Conservation (phyloP, 345 rosid species). For the Melastoma malabathricum region DNA sequence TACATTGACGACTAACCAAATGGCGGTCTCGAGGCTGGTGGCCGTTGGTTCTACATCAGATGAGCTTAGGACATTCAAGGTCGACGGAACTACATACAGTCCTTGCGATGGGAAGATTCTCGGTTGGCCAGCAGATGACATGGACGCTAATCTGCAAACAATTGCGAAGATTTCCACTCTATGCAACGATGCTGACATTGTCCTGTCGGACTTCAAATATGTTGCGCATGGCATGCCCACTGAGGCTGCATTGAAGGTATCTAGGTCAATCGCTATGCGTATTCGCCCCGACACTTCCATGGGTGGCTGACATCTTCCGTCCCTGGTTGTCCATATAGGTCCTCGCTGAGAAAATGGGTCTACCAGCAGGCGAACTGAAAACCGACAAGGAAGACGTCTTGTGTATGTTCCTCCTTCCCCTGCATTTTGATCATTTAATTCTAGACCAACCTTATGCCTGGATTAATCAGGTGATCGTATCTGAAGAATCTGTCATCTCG, state of each 20-base stretch:
- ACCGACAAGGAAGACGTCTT: too few relatives aligned
- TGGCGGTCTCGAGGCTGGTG: conserved; percentile 56
- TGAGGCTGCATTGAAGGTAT: conserved; percentile 69
- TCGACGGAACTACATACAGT: conserved; percentile 51
- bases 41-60: conserved; percentile 37
- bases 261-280: background rate
- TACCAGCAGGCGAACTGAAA: conserved; percentile 17
- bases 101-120: conserved; percentile 51
- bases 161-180: conserved; percentile 50
- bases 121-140: conserved; percentile 35
- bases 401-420: too few relatives aligned
- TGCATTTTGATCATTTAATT: too few relatives aligned
- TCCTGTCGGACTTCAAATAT: conserved; percentile 35
- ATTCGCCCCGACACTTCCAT: background rate
- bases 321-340: conserved; percentile 44
- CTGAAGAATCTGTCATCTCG: too few relatives aligned
- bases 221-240: conserved; percentile 59
- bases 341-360: conserved; percentile 66
- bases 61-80: conserved; percentile 31
- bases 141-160: conserved; percentile 60
- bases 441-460: too few relatives aligned
- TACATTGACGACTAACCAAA: conserved; percentile 65
- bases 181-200: conserved; percentile 53
- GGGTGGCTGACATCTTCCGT: background rate
- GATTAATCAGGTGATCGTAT: too few relatives aligned